Evolutionary conservation across 2,329 filamentous ascomycete species (phyloP).

Genomic region (Dothideomycetes sp.): DNA sequence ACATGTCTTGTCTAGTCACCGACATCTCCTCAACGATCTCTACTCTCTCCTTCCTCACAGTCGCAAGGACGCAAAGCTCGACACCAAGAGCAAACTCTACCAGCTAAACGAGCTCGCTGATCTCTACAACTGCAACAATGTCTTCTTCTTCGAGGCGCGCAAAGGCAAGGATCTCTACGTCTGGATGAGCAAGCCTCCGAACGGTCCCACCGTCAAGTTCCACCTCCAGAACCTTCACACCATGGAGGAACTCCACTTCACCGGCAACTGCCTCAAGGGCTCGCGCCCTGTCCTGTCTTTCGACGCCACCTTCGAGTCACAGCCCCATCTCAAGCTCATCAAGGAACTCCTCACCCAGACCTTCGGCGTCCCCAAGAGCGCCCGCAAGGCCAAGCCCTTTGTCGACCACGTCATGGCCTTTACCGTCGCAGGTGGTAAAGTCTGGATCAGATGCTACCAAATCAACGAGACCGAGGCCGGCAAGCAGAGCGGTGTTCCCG

Average conservation of each 20-base stretch:
- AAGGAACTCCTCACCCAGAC: slow-evolving; percentile 84
- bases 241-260: slow-evolving; percentile 94
- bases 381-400: slow-evolving; percentile 88
- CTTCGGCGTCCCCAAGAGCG: slow-evolving; percentile 83
- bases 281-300: slow-evolving; percentile 86
- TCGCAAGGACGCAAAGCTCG: slow-evolving; percentile 91
- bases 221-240: slow-evolving; percentile 75
- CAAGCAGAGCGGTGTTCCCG: slow-evolving; percentile 25
- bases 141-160: slow-evolving; percentile 88
- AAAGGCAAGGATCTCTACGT: slow-evolving; percentile 92
- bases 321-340: slow-evolving; percentile 70
- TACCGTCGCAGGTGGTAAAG: slow-evolving; percentile 80
- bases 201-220: slow-evolving; percentile 64
- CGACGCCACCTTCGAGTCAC: slow-evolving; percentile 60
- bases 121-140: slow-evolving; percentile 88
- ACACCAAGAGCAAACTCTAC: slow-evolving; percentile 81
- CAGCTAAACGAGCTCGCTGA: slow-evolving; percentile 66
- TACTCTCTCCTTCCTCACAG: slow-evolving; percentile 81
- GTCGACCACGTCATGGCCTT: slow-evolving; percentile 92
- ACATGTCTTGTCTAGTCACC: slow-evolving; percentile 50
- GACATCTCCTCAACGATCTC: slow-evolving; percentile 85
- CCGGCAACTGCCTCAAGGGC: slow-evolving; percentile 92
- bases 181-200: slow-evolving; percentile 86
- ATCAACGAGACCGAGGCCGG: slow-evolving; percentile 70
- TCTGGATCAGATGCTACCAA: slow-evolving; percentile 94